Percentiles rank a stretch among this genome's conserved stretches.
phyloP scores from a whole-genome alignment of 2,329 filamentous ascomycete genomes.

The Penicillium fuscoglaucum region DNA sequence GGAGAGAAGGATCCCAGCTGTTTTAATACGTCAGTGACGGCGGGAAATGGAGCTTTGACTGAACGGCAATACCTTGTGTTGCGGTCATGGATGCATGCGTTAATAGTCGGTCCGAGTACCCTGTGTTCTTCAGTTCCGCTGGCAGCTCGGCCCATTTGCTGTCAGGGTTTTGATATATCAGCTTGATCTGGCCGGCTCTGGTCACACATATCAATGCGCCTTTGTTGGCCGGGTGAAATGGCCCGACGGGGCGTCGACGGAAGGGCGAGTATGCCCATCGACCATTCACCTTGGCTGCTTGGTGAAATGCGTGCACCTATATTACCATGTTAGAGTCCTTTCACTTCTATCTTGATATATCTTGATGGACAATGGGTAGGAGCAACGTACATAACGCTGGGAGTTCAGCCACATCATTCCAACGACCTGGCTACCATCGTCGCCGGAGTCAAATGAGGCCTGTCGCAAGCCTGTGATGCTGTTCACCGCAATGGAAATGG shows the following conservation, averaged over 20 bases:
- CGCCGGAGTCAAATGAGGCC: slow-evolving; percentile 66
- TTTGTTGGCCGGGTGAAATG: slow-evolving; percentile 67
- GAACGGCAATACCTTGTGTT: slow-evolving; percentile 62
- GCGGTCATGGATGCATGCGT: slow-evolving; percentile 76
- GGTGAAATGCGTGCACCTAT: slow-evolving; percentile 51
- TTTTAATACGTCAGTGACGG: slow-evolving; percentile 9
- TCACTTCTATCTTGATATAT: neutral
- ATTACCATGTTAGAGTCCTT: slow-evolving; percentile 3
- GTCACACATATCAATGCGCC: slow-evolving; percentile 77
- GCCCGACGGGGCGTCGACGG: slow-evolving; percentile 65
- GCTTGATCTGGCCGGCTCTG: slow-evolving; percentile 68
- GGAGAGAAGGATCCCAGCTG: slow-evolving; percentile 38
- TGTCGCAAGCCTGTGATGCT: slow-evolving; percentile 63
- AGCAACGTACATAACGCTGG: slow-evolving; percentile 49
- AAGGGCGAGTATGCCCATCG: slow-evolving; percentile 70
- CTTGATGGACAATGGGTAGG: neutral
- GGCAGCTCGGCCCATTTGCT: slow-evolving; percentile 69
- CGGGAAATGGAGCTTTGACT: slow-evolving; percentile 12
- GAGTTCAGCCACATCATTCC: slow-evolving; percentile 80
- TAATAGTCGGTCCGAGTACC: slow-evolving; percentile 71
- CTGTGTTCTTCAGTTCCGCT: slow-evolving; percentile 71
- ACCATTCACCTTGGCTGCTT: slow-evolving; percentile 62
- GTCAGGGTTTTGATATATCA: slow-evolving; percentile 76
- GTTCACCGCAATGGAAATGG: slow-evolving; percentile 71
- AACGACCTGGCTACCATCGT: slow-evolving; percentile 75